Percentiles rank a stretch among this genome's conserved stretches.
These are phyloP conservation scores for Rubroshorea leprosula DNA, from an alignment of 345 rosid genomes.

Conservation along the genomic window DNA sequence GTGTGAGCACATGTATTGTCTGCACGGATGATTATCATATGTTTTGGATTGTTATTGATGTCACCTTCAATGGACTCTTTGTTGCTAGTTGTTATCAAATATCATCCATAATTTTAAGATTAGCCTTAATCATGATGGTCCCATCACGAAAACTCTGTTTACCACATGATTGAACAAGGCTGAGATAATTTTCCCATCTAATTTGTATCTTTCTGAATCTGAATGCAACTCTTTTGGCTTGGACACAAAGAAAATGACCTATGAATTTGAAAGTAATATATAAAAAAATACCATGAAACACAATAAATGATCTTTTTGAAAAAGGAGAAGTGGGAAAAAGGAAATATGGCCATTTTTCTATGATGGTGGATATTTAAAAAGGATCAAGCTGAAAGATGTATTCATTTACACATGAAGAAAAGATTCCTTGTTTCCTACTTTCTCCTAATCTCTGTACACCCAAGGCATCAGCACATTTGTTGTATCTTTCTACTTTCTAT, in stretches of 20 bases:
- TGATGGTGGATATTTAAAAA: conserved; percentile 1
- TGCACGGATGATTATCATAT: neutral
- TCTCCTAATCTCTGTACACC: neutral
- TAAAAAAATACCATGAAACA: neutral
- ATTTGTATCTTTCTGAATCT: neutral
- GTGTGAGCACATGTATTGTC: neutral
- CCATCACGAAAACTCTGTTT: conserved; percentile 9
- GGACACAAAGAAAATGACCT: neutral
- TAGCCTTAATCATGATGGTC: conserved; percentile 15
- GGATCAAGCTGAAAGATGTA: neutral
- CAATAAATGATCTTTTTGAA: neutral
- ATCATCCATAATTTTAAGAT: conserved; percentile 1
- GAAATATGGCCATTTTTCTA: neutral
- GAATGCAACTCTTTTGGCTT: neutral
- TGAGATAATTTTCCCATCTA: neutral
- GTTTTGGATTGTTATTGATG: neutral
- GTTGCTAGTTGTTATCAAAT: conserved; percentile 1
- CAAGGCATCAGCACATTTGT: no score
- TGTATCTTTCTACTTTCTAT: no score
- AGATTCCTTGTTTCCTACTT: conserved; percentile 15
- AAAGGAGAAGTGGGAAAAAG: conserved; percentile 5
- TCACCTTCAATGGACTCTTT: conserved; percentile 11
- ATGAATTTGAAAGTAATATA: conserved; percentile 1
- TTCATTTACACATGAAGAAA: conserved; percentile 5
- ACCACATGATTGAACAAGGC: neutral